Evolutionary conservation across 1,284 basidiomycete species (phyloP), one percentile per base, ranked within the genome.

Genomic region (Austropuccinia psidii): DNA sequence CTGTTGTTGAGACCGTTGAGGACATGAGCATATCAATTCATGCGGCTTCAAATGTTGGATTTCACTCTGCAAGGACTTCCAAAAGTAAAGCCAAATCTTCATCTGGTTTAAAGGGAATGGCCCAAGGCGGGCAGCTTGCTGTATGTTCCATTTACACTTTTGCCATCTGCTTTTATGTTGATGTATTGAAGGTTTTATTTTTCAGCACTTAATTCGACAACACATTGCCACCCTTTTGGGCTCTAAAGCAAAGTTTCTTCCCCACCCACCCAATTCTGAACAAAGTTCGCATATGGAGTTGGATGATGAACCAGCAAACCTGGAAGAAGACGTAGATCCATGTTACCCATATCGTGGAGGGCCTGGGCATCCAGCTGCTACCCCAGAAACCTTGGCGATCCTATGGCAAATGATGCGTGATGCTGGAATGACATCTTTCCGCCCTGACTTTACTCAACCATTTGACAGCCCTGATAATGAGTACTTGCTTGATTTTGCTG

Each of bases 191-290:
- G n/a, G n/a, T n/a, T n/a, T 52, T 52, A 24, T 24, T 50, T 50
- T 5, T 8, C 61, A 65, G 62, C 21, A n/a, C 15, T 65, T 65
- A 33, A 65, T 65, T 21, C 24, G 31, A 37, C 43, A 35, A 9
- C 62, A 65, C n/a, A 21, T 65, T n/a, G 27, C 62, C 15, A 65
- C 62, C 39, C 45, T 65, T 17, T 19, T 65, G 11, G 62, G 62
- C 3, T 65, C 29, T 5, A 41, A 62, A 62, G n/a, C 29, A 17
- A 43, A 43, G 11, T 24, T 2, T 9, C 45, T 50, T 15, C 62
- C 43, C 31, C 62, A 35, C 27, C 62, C n/a, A n/a, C n/a, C n/a
- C n/a, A n/a, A n/a, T n/a, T n/a, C n/a, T 27, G 45, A 45, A 17
- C 35, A 49, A n/a, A 31, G 52, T 6, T 43, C 41, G 15, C 11